phyloP scores from a whole-genome alignment of 2,329 filamentous ascomycete species.

The Paecilomyces niveus region DNA sequence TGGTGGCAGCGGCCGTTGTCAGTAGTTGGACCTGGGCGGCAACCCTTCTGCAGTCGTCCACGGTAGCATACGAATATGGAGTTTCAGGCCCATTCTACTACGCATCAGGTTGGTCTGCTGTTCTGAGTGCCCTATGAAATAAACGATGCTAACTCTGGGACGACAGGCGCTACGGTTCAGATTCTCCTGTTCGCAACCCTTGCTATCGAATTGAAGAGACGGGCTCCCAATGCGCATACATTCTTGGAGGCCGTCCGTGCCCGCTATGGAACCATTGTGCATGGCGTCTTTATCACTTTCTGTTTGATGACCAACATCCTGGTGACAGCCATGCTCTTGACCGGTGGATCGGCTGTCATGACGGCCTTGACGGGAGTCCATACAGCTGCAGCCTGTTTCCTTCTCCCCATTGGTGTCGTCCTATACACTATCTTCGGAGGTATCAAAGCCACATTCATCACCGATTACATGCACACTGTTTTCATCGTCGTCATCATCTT shows the following conservation, averaged over 20 bases:
- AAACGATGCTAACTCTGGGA: not conserved
- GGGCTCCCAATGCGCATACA: constrained; percentile 78
- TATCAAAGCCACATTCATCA: constrained; percentile 81
- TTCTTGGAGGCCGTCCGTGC: constrained; percentile 79
- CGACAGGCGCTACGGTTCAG: constrained; percentile 65
- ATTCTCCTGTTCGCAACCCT: constrained; percentile 86
- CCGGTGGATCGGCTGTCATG: constrained; percentile 72
- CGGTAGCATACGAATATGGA: constrained; percentile 75
- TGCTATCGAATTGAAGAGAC: constrained; percentile 80
- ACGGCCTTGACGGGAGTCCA: constrained; percentile 64
- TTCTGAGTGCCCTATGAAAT: not conserved
- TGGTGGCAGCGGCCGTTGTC: constrained; percentile 84
- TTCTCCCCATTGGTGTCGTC: constrained; percentile 73
- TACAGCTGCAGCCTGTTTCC: constrained; percentile 74
- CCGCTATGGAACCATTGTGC: constrained; percentile 65
- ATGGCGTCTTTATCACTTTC: constrained; percentile 75
- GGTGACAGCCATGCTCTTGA: constrained; percentile 82
- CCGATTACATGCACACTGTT: constrained; percentile 82
- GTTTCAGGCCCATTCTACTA: constrained; percentile 61
- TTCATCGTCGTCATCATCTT: constrained; percentile 69
- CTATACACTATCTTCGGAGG: constrained; percentile 69
- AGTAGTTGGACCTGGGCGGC: constrained; percentile 92
- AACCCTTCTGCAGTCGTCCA: constrained; percentile 69
- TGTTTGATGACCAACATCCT: constrained; percentile 79
- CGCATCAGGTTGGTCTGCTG: constrained; percentile 50